A percentile compares a stretch with the other conserved stretches of the same genome.
These are phyloP conservation scores for Ophiognomonia clavigignenti-juglandacearum DNA, from an alignment of 2,329 filamentous ascomycete species.

Conservation along the genomic window DNA sequence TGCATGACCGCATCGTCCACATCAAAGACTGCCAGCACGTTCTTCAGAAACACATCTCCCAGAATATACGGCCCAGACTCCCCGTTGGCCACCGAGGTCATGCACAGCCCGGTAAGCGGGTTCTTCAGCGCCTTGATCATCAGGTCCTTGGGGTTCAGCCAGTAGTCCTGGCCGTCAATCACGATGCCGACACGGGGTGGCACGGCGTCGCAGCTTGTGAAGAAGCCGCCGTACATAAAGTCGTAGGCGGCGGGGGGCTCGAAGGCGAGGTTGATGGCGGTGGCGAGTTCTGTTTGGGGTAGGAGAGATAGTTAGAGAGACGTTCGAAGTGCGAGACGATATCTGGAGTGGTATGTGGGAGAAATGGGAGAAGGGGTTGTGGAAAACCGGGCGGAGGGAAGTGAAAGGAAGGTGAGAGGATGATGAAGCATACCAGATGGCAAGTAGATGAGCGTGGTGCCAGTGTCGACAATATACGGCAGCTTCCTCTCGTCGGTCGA, in stretches of 20 bases:
- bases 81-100: constrained; percentile 40
- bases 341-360: too few relatives aligned
- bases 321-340: too few relatives aligned
- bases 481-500: constrained; percentile 37
- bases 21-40: constrained; percentile 39
- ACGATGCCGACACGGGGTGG: constrained; percentile 41
- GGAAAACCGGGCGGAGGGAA: too few relatives aligned
- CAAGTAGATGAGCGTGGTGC: constrained; percentile 46
- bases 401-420: not conserved
- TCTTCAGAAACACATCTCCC: constrained; percentile 46
- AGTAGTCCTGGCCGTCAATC: constrained; percentile 38
- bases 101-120: constrained; percentile 41
- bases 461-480: constrained; percentile 48
- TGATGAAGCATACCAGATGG: constrained; percentile 42
- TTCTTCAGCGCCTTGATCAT: constrained; percentile 40
- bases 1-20: constrained; percentile 23
- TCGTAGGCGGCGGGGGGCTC: constrained; percentile 41
- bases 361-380: too few relatives aligned
- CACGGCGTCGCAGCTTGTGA: constrained; percentile 42
- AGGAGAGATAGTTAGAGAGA: too few relatives aligned
- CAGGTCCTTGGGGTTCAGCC: constrained; percentile 43
- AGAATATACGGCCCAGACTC: constrained; percentile 43
- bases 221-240: constrained; percentile 43
- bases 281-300: constrained; percentile 37
- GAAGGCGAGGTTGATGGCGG: constrained; percentile 42